These are phyloP conservation scores for Pestalotiopsis fici DNA, from an alignment of 2,329 filamentous ascomycete genomes.

Conservation along the genomic window DNA sequence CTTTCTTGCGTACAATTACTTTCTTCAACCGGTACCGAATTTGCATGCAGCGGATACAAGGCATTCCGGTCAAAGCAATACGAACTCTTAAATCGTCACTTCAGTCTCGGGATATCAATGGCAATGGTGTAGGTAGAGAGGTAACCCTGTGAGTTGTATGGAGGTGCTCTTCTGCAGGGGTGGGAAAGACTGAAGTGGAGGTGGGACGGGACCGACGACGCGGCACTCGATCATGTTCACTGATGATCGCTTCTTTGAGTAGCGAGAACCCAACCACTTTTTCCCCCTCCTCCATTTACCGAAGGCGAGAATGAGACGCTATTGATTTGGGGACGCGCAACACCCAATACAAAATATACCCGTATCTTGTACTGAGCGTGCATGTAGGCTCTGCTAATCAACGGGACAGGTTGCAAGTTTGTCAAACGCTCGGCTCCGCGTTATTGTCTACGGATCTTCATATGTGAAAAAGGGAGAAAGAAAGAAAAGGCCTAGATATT, in stretches of 20 bases:
- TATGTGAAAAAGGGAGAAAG: no score
- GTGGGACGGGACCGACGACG: neutral
- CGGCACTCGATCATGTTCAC: neutral
- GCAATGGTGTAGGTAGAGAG: no score
- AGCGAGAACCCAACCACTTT: neutral
- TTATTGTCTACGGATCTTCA: no score
- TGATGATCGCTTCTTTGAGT: no score
- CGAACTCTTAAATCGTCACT: neutral
- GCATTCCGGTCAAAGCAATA: neutral
- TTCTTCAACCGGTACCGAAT: neutral
- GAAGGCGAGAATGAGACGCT: neutral
- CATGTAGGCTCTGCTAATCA: neutral
- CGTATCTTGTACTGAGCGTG: neutral
- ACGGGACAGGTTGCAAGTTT: neutral
- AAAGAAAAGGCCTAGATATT: no score
- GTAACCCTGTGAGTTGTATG: no score
- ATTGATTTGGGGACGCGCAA: slow-evolving; percentile 3
- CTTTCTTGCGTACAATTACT: neutral
- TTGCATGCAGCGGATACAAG: neutral
- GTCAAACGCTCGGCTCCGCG: no score
- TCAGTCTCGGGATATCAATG: neutral
- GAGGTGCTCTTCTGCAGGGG: no score
- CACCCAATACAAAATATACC: neutral
- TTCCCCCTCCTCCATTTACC: neutral
- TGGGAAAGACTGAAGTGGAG: neutral